Base-by-base conservation (phyloP, 2,329 filamentous ascomycete genomes). In the Pezicula rhizophila region DNA sequence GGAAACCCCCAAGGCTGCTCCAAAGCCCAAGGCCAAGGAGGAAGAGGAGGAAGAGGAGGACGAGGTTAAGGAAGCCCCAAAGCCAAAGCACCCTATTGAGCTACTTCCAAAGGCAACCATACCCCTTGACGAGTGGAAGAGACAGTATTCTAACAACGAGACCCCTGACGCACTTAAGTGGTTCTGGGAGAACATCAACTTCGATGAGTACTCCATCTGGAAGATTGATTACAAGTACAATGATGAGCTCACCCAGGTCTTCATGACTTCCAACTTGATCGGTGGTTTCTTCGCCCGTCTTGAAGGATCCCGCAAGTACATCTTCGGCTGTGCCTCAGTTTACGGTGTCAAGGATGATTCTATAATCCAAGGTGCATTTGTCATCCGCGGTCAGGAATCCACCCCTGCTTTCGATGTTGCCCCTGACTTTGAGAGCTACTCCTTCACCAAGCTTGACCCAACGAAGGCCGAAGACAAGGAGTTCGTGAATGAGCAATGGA, bases 201-300 rank as follows among this genome's bases (percentile, higher is more conserved):
- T 93, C 62, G 85, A 90, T 58, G 93, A 99, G 75, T 99, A 93
- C 82, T 95, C 90, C 49, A 75, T 99, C 71, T 99, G 90, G 89
- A 84, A 82, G 70, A 76, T 91, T 63, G 85, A 91, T 74, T 99
- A 96, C 85, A 96, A 96, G 85, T 99, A 99, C 82, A 95, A 96
- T 74, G 84, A 96, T 54, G 93, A 99, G 84, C 82, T 99, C 61
- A 96, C 89, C 67, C 77, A 93, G 73, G 87, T 87, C 67, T 99
- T 99, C 87, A 99, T 99, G 93, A 92, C 89, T 63, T 89, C 87
- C 80, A 99, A 99, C 83, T 78, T 97, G 72, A 92, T 99, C 69
- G 91, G 88, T 74, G 93, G 93, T 70, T 96, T 99, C 83, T 95
- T 96, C 77, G 81, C 83, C 71, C 93, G 93, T 79, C 89, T 99